Conservation (phyloP, 1,139 yeast species). For the Suhomyces chickasaworum region DNA sequence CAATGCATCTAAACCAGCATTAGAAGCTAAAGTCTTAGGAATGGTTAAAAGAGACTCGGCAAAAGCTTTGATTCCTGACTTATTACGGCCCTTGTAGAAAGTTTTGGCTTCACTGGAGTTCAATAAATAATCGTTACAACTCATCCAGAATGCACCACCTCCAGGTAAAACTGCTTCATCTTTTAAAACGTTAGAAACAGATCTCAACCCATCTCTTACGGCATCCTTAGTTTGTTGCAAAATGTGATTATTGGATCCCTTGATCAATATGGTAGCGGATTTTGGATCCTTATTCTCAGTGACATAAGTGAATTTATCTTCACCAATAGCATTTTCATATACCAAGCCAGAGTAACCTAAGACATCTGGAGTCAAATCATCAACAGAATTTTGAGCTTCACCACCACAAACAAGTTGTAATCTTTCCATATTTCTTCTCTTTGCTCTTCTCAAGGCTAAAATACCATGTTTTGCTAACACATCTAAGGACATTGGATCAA, state of each 20-base stretch:
- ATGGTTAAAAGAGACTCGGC: constrained; percentile 87
- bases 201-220: constrained; percentile 92
- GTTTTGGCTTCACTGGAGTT: constrained; percentile 50
- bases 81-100: constrained; percentile 82
- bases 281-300: constrained; percentile 92
- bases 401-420: constrained; percentile 96
- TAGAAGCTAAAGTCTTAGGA: constrained; percentile 90
- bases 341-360: constrained; percentile 91
- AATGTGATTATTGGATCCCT: constrained; percentile 89
- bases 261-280: constrained; percentile 86
- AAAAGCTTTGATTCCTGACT: constrained; percentile 90
- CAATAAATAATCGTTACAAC: constrained; percentile 70
- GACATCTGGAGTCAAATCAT: constrained; percentile 81
- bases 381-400: constrained; percentile 96
- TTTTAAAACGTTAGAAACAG: constrained; percentile 87
- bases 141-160: constrained; percentile 92
- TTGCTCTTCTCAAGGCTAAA: constrained; percentile 94
- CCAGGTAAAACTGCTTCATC: constrained; percentile 92
- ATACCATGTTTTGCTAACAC: constrained; percentile 91
- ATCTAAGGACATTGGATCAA: constrained; percentile 97
- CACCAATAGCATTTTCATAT: constrained; percentile 91
- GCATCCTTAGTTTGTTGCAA: constrained; percentile 95
- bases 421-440: constrained; percentile 99
- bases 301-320: constrained; percentile 94
- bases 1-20: constrained; percentile 91